Conservation (phyloP, 805 yeast species). For the Yarrowia sp. region DNA sequence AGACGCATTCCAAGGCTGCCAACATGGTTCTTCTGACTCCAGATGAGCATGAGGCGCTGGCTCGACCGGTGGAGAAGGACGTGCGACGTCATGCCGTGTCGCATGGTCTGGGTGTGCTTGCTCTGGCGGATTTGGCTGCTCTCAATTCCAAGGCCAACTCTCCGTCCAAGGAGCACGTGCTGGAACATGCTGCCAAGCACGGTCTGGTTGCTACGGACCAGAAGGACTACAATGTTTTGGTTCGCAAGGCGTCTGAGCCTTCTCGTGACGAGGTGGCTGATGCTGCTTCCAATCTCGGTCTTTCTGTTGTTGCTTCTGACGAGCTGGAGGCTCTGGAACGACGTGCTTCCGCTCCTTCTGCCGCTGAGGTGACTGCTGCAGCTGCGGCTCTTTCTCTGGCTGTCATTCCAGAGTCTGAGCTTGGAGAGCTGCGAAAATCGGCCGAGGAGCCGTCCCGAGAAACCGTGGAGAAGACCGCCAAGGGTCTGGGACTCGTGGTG, state of each 20-base stretch:
- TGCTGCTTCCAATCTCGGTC: slow-evolving; percentile 29
- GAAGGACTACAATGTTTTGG: slow-evolving; percentile 29
- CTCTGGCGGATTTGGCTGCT: slow-evolving; percentile 38
- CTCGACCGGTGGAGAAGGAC: not conserved
- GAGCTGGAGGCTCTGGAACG: not conserved
- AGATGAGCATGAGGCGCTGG: not conserved
- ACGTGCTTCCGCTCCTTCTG: not conserved
- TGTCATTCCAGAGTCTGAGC: not conserved
- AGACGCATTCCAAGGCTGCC: slow-evolving; percentile 30
- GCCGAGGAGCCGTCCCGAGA: not conserved
- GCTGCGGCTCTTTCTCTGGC: not conserved
- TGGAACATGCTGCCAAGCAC: slow-evolving; percentile 34
- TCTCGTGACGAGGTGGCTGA: slow-evolving; percentile 25
- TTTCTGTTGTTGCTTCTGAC: slow-evolving; percentile 7
- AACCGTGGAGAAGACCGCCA: not conserved
- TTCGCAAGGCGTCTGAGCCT: slow-evolving; percentile 27
- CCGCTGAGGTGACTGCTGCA: not conserved
- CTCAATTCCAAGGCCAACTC: slow-evolving; percentile 28
- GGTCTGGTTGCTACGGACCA: slow-evolving; percentile 29
- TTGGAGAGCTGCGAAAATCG: not conserved
- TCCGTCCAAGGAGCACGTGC: slow-evolving; percentile 36
- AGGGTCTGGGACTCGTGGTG: not conserved
- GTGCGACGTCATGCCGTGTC: not conserved
- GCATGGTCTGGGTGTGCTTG: slow-evolving; percentile 39
- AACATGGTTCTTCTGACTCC: slow-evolving; percentile 31